Conservation (phyloP, 164 flowering plant genomes). For the Magnolia changhungtana region DNA sequence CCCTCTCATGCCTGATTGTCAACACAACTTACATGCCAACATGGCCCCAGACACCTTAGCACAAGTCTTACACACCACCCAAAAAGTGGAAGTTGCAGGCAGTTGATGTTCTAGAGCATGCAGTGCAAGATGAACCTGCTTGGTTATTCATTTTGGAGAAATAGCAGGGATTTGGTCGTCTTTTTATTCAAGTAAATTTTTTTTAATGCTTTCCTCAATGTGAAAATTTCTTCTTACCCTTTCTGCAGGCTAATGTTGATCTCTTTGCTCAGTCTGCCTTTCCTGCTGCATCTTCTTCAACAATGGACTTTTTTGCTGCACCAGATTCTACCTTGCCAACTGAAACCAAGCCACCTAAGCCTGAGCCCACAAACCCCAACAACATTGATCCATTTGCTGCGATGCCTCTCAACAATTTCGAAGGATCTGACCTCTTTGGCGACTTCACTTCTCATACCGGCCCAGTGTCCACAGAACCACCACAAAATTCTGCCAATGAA, state of each 20-base stretch:
- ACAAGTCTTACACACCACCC: too few species aligned
- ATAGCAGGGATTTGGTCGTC: too few species aligned
- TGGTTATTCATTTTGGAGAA: too few species aligned
- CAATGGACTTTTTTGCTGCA: constrained; percentile 61
- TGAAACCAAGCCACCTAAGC: constrained; percentile 35
- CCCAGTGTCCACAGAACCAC: constrained; percentile 34
- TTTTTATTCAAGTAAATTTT: too few species aligned
- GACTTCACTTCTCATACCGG: constrained; percentile 54
- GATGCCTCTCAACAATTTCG: constrained; percentile 71
- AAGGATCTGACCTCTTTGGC: constrained; percentile 72
- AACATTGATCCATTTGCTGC: constrained; percentile 83
- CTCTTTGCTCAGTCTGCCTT: constrained; percentile 65
- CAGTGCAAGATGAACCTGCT: too few species aligned
- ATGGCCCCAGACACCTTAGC: too few species aligned
- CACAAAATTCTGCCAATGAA: constrained; percentile 26
- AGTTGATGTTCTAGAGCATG: too few species aligned
- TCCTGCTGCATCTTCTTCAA: constrained; percentile 55
- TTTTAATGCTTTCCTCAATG: too few species aligned
- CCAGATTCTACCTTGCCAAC: constrained; percentile 44
- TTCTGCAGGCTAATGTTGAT: constrained; percentile 56
- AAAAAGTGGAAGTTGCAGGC: too few species aligned
- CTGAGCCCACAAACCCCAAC: constrained; percentile 28
- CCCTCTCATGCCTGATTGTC: too few species aligned
- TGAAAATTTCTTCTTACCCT: background rate
- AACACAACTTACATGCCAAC: too few species aligned